Conservation (phyloP, 805 yeast genomes). For the Ogataea nitratoaversa region DNA sequence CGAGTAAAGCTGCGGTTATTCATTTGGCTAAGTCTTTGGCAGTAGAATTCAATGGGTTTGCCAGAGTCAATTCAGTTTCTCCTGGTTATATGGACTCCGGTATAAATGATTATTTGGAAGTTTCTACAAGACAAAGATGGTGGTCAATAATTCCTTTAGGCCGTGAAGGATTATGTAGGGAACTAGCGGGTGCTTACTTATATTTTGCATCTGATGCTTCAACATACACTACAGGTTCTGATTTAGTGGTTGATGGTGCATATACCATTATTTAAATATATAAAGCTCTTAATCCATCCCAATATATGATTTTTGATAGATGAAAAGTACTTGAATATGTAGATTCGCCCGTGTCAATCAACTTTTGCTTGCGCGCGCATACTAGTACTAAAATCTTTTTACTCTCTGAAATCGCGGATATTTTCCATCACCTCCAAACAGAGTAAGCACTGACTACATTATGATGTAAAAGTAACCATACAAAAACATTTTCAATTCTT, state of each 20-base stretch:
- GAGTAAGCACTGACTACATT: too few species aligned
- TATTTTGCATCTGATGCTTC: conserved; percentile 52
- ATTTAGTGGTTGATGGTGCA: conserved; percentile 48
- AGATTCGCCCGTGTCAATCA: too few species aligned
- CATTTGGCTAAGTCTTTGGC: conserved; percentile 45
- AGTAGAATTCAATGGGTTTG: conserved; percentile 46
- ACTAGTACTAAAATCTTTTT: too few species aligned
- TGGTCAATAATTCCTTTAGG: conserved; percentile 38
- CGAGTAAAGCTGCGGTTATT: conserved; percentile 46
- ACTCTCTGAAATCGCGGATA: too few species aligned
- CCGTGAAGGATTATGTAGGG: conserved; percentile 45
- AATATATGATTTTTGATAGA: too few species aligned
- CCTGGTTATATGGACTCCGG: conserved; percentile 51
- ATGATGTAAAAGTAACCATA: too few species aligned
- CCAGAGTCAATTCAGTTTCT: conserved; percentile 47
- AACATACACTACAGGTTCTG: conserved; percentile 45
- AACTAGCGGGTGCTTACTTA: conserved; percentile 49
- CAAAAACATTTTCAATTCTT: too few species aligned
- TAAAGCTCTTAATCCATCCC: too few species aligned
- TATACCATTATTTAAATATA: conserved; percentile 36
- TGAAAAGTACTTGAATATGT: too few species aligned
- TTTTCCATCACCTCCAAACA: too few species aligned
- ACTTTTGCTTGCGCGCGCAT: too few species aligned
- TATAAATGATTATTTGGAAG: conserved; percentile 30
- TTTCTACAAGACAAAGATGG: conserved; percentile 24